phyloP scores from a whole-genome alignment of 2,329 filamentous ascomycete genomes.

The Cytospora schulzeri region DNA sequence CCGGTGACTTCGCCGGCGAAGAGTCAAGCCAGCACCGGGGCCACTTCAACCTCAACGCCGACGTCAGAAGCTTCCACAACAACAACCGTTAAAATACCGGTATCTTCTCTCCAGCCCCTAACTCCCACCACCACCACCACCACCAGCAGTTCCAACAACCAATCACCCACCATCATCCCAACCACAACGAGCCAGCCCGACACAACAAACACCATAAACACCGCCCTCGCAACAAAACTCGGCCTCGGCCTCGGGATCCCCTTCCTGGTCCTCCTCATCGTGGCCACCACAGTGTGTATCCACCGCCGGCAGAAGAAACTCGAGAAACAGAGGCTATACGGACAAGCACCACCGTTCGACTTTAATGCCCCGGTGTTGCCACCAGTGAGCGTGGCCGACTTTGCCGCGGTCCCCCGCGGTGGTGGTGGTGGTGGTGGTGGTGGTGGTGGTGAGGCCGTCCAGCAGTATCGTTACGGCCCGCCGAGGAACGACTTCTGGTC shows the following conservation, averaged over 20 bases:
- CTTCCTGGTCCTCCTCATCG: slow-evolving; percentile 13
- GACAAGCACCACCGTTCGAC: slow-evolving; percentile 6
- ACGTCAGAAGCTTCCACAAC: neutral
- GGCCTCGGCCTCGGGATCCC: slow-evolving; percentile 25
- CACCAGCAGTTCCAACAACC: slow-evolving; percentile 1
- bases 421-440: too few species aligned
- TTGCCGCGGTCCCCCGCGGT: neutral
- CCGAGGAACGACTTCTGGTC: neutral
- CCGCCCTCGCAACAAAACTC: slow-evolving; percentile 16
- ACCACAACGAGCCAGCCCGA: slow-evolving; percentile 1
- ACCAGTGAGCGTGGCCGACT: slow-evolving; percentile 9
- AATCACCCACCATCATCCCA: neutral
- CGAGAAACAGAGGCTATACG: neutral
- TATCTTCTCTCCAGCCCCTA: neutral
- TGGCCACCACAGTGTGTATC: slow-evolving; percentile 7
- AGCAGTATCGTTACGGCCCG: neutral
- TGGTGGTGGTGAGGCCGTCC: neutral
- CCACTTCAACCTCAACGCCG: neutral
- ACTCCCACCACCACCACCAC: neutral
- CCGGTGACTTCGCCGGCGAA: neutral
- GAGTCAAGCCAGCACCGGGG: neutral
- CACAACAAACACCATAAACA: neutral
- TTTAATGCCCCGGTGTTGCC: slow-evolving; percentile 16
- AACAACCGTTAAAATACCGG: neutral
- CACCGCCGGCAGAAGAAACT: slow-evolving; percentile 20